These are phyloP conservation scores for Colletotrichum sp. DNA, from an alignment of 2,329 filamentous ascomycete genomes.

Conservation along the genomic window DNA sequence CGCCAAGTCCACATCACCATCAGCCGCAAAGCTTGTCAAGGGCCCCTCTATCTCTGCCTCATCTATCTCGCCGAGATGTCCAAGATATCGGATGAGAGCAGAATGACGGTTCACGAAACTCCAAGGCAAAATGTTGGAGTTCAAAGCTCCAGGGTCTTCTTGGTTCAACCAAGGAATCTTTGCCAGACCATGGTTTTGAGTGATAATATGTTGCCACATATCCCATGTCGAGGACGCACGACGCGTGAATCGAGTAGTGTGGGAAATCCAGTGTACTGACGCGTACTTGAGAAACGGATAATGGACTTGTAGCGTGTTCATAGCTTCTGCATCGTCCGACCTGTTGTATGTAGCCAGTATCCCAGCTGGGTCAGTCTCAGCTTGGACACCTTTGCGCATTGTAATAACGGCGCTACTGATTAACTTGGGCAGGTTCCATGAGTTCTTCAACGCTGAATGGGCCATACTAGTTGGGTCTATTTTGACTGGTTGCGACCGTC, in stretches of 20 bases:
- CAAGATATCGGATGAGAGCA: not conserved
- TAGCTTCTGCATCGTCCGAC: not conserved
- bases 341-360: not conserved
- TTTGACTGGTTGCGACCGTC: not conserved
- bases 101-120: not conserved
- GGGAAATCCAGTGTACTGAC: not conserved
- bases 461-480: not conserved
- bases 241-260: accelerated
- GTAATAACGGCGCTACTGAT: not conserved
- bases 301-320: not conserved
- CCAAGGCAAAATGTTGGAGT: not conserved
- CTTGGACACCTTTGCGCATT: not conserved
- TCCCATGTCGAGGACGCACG: not conserved
- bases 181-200: not conserved
- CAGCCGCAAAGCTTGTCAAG: accelerated
- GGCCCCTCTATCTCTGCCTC: accelerated
- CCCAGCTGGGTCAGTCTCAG: not conserved
- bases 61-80: not conserved
- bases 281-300: not conserved
- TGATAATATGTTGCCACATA: accelerated
- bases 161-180: not conserved
- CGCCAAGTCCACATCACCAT: not conserved
- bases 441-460: not conserved
- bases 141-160: accelerated
- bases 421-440: not conserved